Evolutionary conservation across 106 monocot species (phyloP).

Genomic region (Acorus calamus): DNA sequence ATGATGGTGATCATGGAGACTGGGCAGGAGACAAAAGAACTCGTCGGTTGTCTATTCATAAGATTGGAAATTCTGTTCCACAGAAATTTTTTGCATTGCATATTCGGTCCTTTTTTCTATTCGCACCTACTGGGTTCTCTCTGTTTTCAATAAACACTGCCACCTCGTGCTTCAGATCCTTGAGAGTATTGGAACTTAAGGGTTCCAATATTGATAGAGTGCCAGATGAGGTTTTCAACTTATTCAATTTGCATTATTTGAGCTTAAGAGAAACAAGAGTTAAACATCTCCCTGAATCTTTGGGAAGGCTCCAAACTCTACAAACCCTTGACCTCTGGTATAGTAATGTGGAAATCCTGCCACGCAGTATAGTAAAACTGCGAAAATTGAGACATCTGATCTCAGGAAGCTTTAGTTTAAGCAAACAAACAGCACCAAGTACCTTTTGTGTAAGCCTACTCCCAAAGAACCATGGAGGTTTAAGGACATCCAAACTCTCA

Average conservation of each 20-base stretch:
- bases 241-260: conserved; percentile 8
- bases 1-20: neutral
- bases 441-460: neutral
- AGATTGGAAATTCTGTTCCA: neutral
- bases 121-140: neutral
- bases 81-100: neutral
- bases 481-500: neutral
- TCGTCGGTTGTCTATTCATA: conserved; percentile 13
- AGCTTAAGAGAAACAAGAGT: neutral
- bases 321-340: conserved; percentile 1
- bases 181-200: conserved; percentile 15
- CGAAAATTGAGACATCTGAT: conserved; percentile 6
- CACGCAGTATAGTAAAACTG: conserved; percentile 2
- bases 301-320: conserved; percentile 9
- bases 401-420: neutral
- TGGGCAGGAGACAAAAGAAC: neutral
- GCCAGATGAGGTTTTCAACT: neutral
- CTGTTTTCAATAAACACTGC: neutral
- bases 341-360: neutral
- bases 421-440: neutral
- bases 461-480: neutral
- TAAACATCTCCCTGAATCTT: neutral
- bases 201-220: neutral
- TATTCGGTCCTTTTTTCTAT: conserved; percentile 11
- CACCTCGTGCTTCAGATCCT: neutral